Percentiles rank a stretch among this genome's conserved stretches.
Conservation (phyloP, 2,329 filamentous ascomycete genomes). For the Neoarthrinium moseri region DNA sequence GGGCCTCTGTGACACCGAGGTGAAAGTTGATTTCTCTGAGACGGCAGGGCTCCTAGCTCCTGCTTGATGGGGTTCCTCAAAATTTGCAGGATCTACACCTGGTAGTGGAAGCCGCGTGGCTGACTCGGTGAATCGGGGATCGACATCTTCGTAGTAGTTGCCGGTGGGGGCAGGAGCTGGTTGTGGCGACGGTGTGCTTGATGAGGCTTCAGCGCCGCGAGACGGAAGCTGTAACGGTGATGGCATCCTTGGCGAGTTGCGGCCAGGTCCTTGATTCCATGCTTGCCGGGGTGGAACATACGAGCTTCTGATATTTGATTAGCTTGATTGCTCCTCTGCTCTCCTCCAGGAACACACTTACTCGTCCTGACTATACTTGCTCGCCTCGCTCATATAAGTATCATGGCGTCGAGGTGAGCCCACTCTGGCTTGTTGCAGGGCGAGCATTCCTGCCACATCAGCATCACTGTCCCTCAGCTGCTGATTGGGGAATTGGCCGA, state of each 20-base stretch:
- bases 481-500: constrained; percentile 42
- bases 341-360: constrained; percentile 56
- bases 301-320: constrained; percentile 37
- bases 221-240: constrained; percentile 40
- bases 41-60: constrained; percentile 69
- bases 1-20: constrained; percentile 83
- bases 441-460: constrained; percentile 73
- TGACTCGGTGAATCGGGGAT: constrained; percentile 74
- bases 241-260: constrained; percentile 43
- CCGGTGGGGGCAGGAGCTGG: constrained; percentile 22
- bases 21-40: constrained; percentile 83
- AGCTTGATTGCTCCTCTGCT: too few species aligned
- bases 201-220: constrained; percentile 33
- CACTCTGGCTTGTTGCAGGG: constrained; percentile 58
- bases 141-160: constrained; percentile 89
- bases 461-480: constrained; percentile 62
- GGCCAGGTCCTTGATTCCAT: constrained; percentile 49
- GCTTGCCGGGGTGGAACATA: constrained; percentile 56
- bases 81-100: constrained; percentile 40
- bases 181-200: constrained; percentile 31
- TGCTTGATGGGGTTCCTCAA: constrained; percentile 59
- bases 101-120: constrained; percentile 18
- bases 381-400: constrained; percentile 62
- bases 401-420: constrained; percentile 39
- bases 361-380: constrained; percentile 72